Evolutionary conservation across 257 asterid genomes (phyloP).

Genomic region (Lavandula angustifolia): DNA sequence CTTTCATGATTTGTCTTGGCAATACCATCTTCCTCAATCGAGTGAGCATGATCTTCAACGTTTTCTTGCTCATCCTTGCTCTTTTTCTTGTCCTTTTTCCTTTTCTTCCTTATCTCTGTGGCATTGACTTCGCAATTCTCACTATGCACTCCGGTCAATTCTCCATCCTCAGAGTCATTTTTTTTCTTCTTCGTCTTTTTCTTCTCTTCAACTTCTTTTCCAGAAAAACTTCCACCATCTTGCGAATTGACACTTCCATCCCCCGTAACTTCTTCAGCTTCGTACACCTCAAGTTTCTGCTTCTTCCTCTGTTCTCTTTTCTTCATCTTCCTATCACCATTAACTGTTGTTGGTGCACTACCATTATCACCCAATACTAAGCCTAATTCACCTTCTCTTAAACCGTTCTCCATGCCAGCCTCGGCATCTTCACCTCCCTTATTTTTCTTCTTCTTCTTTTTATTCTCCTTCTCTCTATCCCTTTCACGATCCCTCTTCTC

Average conservation of each 20-base stretch:
- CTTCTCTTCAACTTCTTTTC: constrained; percentile 3
- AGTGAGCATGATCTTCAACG: constrained; percentile 20
- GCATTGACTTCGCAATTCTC: background rate
- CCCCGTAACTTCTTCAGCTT: constrained; percentile 14
- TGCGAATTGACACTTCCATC: background rate
- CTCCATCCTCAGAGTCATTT: constrained; percentile 18
- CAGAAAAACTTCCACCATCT: constrained; percentile 22
- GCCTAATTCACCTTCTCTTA: constrained; percentile 6
- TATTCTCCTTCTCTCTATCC: constrained; percentile 27
- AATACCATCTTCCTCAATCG: constrained; percentile 19
- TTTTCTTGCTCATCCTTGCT: constrained; percentile 22
- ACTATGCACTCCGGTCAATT: background rate
- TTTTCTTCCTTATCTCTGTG: constrained; percentile 34
- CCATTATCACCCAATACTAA: constrained; percentile 15
- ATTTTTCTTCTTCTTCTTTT: background rate
- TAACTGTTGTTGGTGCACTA: constrained; percentile 17
- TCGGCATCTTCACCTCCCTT: constrained; percentile 19
- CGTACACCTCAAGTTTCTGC: constrained; percentile 1
- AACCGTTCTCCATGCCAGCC: background rate
- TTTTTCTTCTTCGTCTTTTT: constrained; percentile 22
- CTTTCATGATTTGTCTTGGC: constrained; percentile 20
- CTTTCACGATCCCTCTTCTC: constrained; percentile 15
- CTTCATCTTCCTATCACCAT: constrained; percentile 32
- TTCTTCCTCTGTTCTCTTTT: constrained; percentile 21
- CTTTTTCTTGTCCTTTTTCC: constrained; percentile 26